Conservation (phyloP, 2,329 filamentous ascomycete species). For the Lasiodiplodia citricola region DNA sequence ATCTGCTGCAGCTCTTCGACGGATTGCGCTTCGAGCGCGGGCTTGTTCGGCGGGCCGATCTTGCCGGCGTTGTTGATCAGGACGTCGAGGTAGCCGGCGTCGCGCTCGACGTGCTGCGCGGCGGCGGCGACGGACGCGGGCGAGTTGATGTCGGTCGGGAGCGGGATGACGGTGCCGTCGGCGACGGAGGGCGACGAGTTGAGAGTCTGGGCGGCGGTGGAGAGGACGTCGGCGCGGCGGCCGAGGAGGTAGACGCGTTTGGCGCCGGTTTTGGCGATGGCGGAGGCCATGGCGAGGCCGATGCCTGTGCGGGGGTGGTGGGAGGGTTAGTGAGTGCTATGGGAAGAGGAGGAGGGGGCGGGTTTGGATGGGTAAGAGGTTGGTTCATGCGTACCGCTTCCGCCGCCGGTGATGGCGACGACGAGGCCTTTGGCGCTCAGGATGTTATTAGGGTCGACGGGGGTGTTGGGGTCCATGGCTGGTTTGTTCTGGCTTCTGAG, state of each 20-base stretch:
- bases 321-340: conserved; percentile 38
- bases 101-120: conserved; percentile 48
- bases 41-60: conserved; percentile 50
- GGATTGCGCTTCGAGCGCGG: conserved; percentile 48
- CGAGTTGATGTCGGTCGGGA: conserved; percentile 50
- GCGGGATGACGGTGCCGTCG: conserved; percentile 41
- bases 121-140: conserved; percentile 48
- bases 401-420: conserved; percentile 50
- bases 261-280: conserved; percentile 49
- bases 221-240: conserved; percentile 47
- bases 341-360: background rate
- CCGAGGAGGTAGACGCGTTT: conserved; percentile 54
- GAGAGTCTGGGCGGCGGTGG: conserved; percentile 46
- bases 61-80: conserved; percentile 60
- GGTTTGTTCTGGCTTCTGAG: background rate
- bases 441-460: conserved; percentile 41
- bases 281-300: conserved; percentile 47
- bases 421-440: conserved; percentile 49
- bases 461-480: conserved; percentile 43
- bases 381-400: conserved; percentile 48
- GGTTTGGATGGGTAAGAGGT: too few species aligned
- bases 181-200: conserved; percentile 28
- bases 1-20: conserved; percentile 51
- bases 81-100: conserved; percentile 57
- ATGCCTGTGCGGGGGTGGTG: conserved; percentile 37